Conservation (phyloP, 805 yeast species). For the Saturnispora galanensis region DNA sequence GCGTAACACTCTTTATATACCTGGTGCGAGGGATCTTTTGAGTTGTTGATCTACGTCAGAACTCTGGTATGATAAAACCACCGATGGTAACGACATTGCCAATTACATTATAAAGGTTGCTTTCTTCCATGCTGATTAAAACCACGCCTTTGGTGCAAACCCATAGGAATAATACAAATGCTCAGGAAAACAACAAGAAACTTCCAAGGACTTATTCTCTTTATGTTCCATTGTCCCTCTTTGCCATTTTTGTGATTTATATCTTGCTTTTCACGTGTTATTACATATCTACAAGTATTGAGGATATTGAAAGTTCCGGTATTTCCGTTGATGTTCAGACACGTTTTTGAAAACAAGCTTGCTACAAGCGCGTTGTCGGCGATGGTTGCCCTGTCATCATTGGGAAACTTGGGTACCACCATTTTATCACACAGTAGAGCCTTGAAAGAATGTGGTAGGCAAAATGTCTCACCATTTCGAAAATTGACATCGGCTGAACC, state of each 20-base stretch:
- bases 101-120: conserved; percentile 35
- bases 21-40: conserved; percentile 53
- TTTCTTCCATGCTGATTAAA: conserved; percentile 35
- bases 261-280: conserved; percentile 72
- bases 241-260: conserved; percentile 52
- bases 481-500: conserved; percentile 61
- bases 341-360: conserved; percentile 50
- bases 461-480: conserved; percentile 70
- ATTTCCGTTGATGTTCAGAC: conserved; percentile 62
- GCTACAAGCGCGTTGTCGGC: conserved; percentile 65
- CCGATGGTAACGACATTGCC: conserved; percentile 33
- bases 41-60: conserved; percentile 16
- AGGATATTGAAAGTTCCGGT: conserved; percentile 49
- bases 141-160: conserved; percentile 34
- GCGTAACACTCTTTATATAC: conserved; percentile 38
- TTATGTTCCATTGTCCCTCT: conserved; percentile 69
- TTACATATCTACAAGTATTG: conserved; percentile 62
- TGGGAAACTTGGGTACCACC: conserved; percentile 78
- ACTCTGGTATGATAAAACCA: conserved; percentile 30
- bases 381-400: conserved; percentile 70
- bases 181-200: conserved; percentile 38
- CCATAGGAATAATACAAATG: conserved; percentile 30
- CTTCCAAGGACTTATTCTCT: conserved; percentile 44
- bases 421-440: conserved; percentile 76
- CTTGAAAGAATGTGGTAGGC: conserved; percentile 72